Evolutionary conservation across 306 rosid species (phyloP), one percentile per base, ranked within the genome.

Genomic region (Dryas octopetala): DNA sequence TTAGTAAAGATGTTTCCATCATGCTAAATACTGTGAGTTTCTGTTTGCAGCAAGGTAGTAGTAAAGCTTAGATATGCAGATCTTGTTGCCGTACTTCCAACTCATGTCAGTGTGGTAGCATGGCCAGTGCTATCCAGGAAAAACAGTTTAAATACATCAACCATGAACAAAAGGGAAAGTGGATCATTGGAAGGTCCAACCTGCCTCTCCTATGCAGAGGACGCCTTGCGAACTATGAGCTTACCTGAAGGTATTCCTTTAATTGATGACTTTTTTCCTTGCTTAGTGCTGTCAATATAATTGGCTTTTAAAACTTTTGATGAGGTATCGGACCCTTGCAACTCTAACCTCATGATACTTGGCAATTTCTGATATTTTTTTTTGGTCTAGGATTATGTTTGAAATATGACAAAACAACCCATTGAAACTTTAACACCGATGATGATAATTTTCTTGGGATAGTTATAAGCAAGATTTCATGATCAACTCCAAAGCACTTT

Each of bases 181-280:
- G 88, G 89, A 74, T 63, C 66, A 55, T 15, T 78, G 48, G 87
- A 81, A 73, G 80, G 78, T 81, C 96, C 98, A 47, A 60, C 89
- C 65, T 95, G 91, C 64, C 80, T 96, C 65, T 70, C 89, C 38
- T 92, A 92, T 66, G 99, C 98, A 7, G 99, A 96, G 82, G 97
- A 90, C 66, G 97, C 99, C 79, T 83, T 96, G 61, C 88, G 87
- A 82, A 86, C 84, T 70, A 84, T 81, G 93, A 96, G 99, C 86
- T 82, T 90, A 74, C 97, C 91, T 4, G 96, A 86, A 92, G 99
- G 99, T 90, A 76, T 52, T 74, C 28, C 62, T 80, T 82, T 49
- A 66, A 55, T 44, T 50, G 9, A 63, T 16, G 8, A 28, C 51
- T 13, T 40, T 49, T 67, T 78, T 26, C 5, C 32, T 51, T 4